A percentile compares a stretch with the other conserved stretches of the same genome.
Evolutionary conservation across 2,329 filamentous ascomycete genomes (phyloP).

Genomic region (Cercospora berteroae): DNA sequence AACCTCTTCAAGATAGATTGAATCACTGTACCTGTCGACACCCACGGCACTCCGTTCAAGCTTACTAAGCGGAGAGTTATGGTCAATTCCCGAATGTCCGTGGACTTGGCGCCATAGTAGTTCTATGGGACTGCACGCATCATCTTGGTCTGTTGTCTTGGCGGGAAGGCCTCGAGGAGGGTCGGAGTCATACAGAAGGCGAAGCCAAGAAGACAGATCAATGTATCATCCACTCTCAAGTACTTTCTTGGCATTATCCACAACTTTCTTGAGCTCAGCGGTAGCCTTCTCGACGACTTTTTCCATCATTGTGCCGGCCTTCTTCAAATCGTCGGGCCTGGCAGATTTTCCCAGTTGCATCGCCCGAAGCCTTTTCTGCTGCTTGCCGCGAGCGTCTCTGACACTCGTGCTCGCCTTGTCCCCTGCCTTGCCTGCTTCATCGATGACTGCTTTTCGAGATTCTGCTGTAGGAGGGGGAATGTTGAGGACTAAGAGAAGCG

Average conservation of each 20-base stretch:
- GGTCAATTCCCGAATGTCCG: background rate
- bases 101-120: background rate
- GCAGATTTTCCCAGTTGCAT: slow-evolving; percentile 45
- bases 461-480: slow-evolving; percentile 60
- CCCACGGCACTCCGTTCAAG: background rate
- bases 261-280: slow-evolving; percentile 50
- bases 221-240: slow-evolving; percentile 37
- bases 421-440: slow-evolving; percentile 42
- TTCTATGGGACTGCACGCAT: background rate
- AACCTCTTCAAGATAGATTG: background rate
- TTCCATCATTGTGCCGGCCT: slow-evolving; percentile 51
- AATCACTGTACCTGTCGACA: background rate
- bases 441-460: slow-evolving; percentile 38
- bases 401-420: slow-evolving; percentile 45
- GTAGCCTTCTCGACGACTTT: slow-evolving; percentile 51
- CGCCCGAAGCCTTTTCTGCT: slow-evolving; percentile 51
- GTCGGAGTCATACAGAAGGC: background rate
- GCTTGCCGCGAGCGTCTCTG: slow-evolving; percentile 46
- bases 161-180: background rate
- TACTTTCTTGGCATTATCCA: slow-evolving; percentile 50
- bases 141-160: background rate
- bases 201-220: background rate
- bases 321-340: slow-evolving; percentile 51
- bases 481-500: slow-evolving; percentile 54
- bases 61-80: background rate